Evolutionary conservation across 164 flowering plant genomes (phyloP).

Genomic region (Pachysandra terminalis): DNA sequence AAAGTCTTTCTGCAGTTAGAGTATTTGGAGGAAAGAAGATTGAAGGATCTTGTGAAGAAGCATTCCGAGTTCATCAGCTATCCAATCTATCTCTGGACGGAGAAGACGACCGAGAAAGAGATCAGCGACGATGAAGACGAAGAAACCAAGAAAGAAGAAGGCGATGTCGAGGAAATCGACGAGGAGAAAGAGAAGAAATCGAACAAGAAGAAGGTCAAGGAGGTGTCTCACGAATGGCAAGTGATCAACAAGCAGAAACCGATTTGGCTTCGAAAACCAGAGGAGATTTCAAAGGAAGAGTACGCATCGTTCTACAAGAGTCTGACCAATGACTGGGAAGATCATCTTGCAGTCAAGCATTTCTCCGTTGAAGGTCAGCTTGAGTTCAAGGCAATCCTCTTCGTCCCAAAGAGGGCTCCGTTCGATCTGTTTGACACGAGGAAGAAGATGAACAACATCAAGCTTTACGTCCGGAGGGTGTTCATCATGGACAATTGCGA

Average conservation of each 20-base stretch:
- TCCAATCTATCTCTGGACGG: constrained; percentile 53
- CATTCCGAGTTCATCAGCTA: constrained; percentile 65
- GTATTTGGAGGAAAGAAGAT: constrained; percentile 51
- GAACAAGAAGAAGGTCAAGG: constrained; percentile 55
- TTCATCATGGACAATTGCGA: constrained; percentile 66
- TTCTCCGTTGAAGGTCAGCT: constrained; percentile 73
- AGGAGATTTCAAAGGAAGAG: constrained; percentile 57
- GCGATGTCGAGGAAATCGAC: constrained; percentile 47
- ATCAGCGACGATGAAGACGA: constrained; percentile 58
- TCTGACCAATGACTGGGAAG: constrained; percentile 63
- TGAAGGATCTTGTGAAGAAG: constrained; percentile 60
- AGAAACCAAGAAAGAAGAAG: constrained; percentile 45
- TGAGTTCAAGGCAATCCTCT: constrained; percentile 54
- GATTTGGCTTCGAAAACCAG: constrained; percentile 60
- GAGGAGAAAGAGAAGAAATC: constrained; percentile 41
- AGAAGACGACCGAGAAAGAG: constrained; percentile 62
- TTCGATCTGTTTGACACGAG: constrained; percentile 59
- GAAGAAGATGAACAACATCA: constrained; percentile 64
- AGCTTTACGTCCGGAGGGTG: constrained; percentile 55
- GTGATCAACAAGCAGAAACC: constrained; percentile 56
- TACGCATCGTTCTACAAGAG: constrained; percentile 68
- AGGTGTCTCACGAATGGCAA: constrained; percentile 54
- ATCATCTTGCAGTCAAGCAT: constrained; percentile 52
- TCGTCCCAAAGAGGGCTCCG: constrained; percentile 57
- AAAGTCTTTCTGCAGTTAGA: constrained; percentile 31